Percentiles rank a stretch among this genome's conserved stretches.
Evolutionary conservation across 1,284 basidiomycete genomes (phyloP).

Genomic region (Cutaneotrichosporon mucoides): DNA sequence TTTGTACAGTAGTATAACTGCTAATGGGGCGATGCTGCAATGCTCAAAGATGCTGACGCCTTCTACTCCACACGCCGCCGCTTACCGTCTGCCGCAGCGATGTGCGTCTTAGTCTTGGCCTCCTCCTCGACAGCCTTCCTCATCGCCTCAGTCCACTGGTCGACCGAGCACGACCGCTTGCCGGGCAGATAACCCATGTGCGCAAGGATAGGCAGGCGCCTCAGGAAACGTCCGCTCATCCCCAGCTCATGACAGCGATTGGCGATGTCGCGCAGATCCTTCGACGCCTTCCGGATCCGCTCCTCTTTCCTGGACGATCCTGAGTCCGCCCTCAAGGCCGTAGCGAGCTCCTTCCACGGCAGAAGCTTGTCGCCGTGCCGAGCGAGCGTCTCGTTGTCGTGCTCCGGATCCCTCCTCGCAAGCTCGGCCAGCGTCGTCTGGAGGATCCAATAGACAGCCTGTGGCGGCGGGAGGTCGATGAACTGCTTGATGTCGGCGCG

Average conservation of each 20-base stretch:
- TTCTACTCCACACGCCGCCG: constrained; percentile 1
- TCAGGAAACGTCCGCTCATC: constrained; percentile 50
- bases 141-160: constrained; percentile 58
- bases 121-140: constrained; percentile 58
- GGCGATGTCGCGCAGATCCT: constrained; percentile 1
- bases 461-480: constrained; percentile 79
- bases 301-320: constrained; percentile 1
- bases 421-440: constrained; percentile 77
- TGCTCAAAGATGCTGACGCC: neutral
- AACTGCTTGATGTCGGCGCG: constrained; percentile 96
- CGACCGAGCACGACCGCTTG: constrained; percentile 16
- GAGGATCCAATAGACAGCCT: constrained; percentile 94
- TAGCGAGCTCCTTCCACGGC: constrained; percentile 12
- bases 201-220: constrained; percentile 85
- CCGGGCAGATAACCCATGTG: constrained; percentile 64
- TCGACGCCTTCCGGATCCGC: constrained; percentile 11
- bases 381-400: constrained; percentile 57
- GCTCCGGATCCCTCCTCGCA: constrained; percentile 52
- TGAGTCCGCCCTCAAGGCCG: too few relatives aligned
- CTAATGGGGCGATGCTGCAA: neutral
- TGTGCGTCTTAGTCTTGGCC: constrained; percentile 9
- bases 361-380: constrained; percentile 54
- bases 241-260: constrained; percentile 1
- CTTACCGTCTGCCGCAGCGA: constrained; percentile 5
- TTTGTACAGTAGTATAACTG: neutral